Evolutionary conservation across 345 rosid species (phyloP).

Genomic region (Cochlearia excelsa): DNA sequence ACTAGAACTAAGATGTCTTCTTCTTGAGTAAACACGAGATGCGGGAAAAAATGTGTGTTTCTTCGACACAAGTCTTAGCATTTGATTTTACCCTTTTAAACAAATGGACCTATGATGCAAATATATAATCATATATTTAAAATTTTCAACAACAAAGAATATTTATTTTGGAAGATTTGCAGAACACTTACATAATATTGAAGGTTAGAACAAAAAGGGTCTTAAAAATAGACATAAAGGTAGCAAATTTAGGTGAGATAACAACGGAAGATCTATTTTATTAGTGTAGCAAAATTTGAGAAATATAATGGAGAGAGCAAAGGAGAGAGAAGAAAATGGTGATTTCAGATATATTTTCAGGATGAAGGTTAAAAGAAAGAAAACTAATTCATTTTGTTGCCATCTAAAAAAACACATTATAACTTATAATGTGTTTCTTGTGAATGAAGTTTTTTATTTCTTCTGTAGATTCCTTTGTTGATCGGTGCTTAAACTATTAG

Average conservation of each 20-base stretch:
- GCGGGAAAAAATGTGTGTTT: constrained; percentile 15
- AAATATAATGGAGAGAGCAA: constrained; percentile 22
- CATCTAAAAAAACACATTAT: constrained; percentile 3
- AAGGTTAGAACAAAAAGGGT: constrained; percentile 23
- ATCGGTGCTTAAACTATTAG: constrained; percentile 15
- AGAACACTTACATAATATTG: constrained; percentile 8
- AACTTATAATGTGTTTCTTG: constrained; percentile 1
- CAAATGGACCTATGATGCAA: not conserved
- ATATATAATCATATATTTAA: too few relatives aligned
- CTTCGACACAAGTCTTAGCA: constrained; percentile 32
- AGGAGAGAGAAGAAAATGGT: constrained; percentile 21
- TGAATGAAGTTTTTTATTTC: not conserved
- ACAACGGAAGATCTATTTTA: constrained; percentile 30
- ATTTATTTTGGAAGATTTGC: constrained; percentile 1
- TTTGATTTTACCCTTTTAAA: constrained; percentile 14
- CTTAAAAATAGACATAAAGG: constrained; percentile 30
- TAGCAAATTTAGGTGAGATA: constrained; percentile 30
- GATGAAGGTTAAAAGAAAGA: constrained; percentile 25
- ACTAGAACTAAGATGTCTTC: constrained; percentile 19
- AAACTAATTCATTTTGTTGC: not conserved
- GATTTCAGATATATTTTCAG: constrained; percentile 19
- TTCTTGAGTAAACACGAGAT: constrained; percentile 8
- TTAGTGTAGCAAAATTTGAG: constrained; percentile 7
- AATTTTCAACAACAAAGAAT: not conserved
- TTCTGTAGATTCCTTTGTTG: constrained; percentile 15